Conservation (phyloP, 345 rosid genomes). For the Salix dunnii region DNA sequence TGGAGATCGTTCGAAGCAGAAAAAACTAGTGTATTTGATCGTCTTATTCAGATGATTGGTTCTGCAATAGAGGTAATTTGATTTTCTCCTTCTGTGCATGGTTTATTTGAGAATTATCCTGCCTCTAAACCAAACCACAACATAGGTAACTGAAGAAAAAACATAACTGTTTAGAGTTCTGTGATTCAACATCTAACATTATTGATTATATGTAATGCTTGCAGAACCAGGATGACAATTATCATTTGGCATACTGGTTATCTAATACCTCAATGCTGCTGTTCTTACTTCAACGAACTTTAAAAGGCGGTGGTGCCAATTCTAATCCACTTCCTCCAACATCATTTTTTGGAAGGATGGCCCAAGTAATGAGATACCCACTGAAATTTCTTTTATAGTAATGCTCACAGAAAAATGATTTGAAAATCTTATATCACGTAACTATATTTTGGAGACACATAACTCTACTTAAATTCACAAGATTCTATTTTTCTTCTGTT, state of each 20-base stretch:
- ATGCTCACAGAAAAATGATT: background rate
- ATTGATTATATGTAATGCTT: conserved; percentile 2
- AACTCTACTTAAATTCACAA: conserved; percentile 4
- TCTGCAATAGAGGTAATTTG: conserved; percentile 81
- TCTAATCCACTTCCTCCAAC: conserved; percentile 73
- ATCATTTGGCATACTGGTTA: conserved; percentile 94
- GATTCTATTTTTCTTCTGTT: background rate
- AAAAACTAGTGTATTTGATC: conserved; percentile 89
- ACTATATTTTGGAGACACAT: background rate
- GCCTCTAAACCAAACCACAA: background rate
- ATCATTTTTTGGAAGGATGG: conserved; percentile 88
- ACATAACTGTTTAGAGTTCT: background rate
- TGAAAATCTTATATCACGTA: background rate
- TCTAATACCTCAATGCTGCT: conserved; percentile 65
- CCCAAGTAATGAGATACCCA: conserved; percentile 23
- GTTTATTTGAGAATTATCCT: background rate
- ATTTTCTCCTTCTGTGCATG: conserved; percentile 5
- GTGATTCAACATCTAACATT: background rate
- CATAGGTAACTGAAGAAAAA: background rate
- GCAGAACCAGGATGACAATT: conserved; percentile 82
- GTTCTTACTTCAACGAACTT: conserved; percentile 17
- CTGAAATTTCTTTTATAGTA: background rate
- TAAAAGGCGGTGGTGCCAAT: conserved; percentile 38
- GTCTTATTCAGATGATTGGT: conserved; percentile 93
- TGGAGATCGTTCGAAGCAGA: conserved; percentile 99